A percentile compares a stretch with the other conserved stretches of the same genome.
Conservation (phyloP, 352 stramenopile genomes). For the Pythium myriotylum region DNA sequence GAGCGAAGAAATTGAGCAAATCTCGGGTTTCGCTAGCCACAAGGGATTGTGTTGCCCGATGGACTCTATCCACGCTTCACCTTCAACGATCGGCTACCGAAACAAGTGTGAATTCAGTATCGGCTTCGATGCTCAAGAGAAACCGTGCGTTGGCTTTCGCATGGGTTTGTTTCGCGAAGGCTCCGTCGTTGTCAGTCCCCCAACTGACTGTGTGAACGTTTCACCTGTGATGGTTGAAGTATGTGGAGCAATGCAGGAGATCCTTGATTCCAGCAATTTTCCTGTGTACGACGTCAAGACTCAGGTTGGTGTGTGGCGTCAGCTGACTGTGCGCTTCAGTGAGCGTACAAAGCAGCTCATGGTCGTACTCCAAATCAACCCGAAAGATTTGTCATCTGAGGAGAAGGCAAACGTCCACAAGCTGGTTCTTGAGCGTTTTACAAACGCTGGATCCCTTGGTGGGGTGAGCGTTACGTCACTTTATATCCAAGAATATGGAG, state of each 20-base stretch:
- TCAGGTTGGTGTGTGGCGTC: slow-evolving; percentile 72
- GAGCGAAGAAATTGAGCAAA: slow-evolving; percentile 9
- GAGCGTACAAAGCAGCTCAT: slow-evolving; percentile 73
- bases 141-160: slow-evolving; percentile 88
- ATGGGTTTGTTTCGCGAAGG: slow-evolving; percentile 82
- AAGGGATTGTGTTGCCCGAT: slow-evolving; percentile 85
- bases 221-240: slow-evolving; percentile 81
- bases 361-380: slow-evolving; percentile 80
- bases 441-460: slow-evolving; percentile 21
- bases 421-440: slow-evolving; percentile 50
- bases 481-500: slow-evolving; percentile 93
- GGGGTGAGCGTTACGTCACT: slow-evolving; percentile 82
- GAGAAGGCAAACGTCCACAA: slow-evolving; percentile 45
- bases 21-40: slow-evolving; percentile 78
- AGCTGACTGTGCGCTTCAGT: slow-evolving; percentile 75
- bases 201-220: slow-evolving; percentile 80
- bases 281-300: slow-evolving; percentile 77
- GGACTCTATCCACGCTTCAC: slow-evolving; percentile 87
- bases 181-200: slow-evolving; percentile 66
- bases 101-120: slow-evolving; percentile 99
- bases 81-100: slow-evolving; percentile 87
- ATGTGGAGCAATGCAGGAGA: slow-evolving; percentile 61
- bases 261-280: slow-evolving; percentile 55
- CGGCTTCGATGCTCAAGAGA: slow-evolving; percentile 74
- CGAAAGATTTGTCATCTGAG: slow-evolving; percentile 34